Conservation (phyloP, 352 stramenopile genomes). For the Pythium biforme region DNA sequence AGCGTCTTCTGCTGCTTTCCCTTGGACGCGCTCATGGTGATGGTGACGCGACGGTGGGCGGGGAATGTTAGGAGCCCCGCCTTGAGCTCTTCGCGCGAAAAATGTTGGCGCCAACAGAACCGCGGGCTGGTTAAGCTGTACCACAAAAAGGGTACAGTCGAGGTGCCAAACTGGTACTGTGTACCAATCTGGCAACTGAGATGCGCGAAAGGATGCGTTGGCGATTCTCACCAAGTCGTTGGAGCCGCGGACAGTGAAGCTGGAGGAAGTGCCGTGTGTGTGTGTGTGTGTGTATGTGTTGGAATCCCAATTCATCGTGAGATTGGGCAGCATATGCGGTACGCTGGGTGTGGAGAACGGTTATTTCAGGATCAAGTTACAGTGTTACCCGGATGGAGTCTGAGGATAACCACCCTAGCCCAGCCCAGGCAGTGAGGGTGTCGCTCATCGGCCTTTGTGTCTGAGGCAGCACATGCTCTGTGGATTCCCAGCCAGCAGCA, state of each 20-base stretch:
- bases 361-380: background rate
- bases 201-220: background rate
- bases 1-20: slow-evolving; percentile 74
- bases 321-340: no score
- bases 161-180: no score
- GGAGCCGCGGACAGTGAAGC: no score
- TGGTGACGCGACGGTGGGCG: no score
- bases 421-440: slow-evolving; percentile 8
- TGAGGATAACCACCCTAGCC: slow-evolving; percentile 1
- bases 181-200: slow-evolving; percentile 3
- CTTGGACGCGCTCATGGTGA: slow-evolving; percentile 31
- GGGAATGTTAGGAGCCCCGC: no score
- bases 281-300: no score
- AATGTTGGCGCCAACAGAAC: slow-evolving; percentile 16
- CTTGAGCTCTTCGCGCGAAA: slow-evolving; percentile 6
- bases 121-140: slow-evolving; percentile 10
- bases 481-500: background rate
- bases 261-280: no score
- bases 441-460: slow-evolving; percentile 2
- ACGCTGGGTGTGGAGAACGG: background rate
- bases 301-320: no score
- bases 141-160: slow-evolving; percentile 18
- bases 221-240: no score
- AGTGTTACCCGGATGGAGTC: background rate
- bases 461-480: slow-evolving; percentile 11